A percentile compares a stretch with the other conserved stretches of the same genome.
Evolutionary conservation across 805 yeast genomes (phyloP).

Genomic region (Debaryomyces castellii): DNA sequence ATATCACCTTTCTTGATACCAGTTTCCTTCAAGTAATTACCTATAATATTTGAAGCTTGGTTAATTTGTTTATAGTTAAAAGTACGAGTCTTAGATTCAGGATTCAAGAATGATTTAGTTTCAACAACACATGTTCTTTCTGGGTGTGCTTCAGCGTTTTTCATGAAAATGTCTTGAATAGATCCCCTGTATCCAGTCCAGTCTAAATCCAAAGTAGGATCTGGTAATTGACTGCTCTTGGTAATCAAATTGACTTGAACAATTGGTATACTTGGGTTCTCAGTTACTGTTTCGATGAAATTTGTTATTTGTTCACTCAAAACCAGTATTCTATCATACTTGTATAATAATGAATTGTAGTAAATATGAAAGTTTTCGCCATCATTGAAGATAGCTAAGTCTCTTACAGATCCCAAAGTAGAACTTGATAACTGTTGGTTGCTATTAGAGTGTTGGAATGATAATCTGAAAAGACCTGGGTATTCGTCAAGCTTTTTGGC

Average conservation of each 20-base stretch:
- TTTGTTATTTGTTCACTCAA: slow-evolving; percentile 72
- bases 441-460: slow-evolving; percentile 49
- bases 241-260: slow-evolving; percentile 72
- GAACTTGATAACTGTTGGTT: slow-evolving; percentile 45
- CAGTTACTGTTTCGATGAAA: slow-evolving; percentile 40
- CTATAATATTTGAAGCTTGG: slow-evolving; percentile 90
- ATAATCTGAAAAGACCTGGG: slow-evolving; percentile 64
- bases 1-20: slow-evolving; percentile 92
- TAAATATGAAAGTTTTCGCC: slow-evolving; percentile 42
- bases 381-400: slow-evolving; percentile 52
- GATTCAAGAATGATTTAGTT: slow-evolving; percentile 68
- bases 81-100: slow-evolving; percentile 56
- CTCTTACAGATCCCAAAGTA: slow-evolving; percentile 58
- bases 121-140: slow-evolving; percentile 90
- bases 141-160: slow-evolving; percentile 81
- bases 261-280: slow-evolving; percentile 41
- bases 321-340: slow-evolving; percentile 63
- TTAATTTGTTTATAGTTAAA: slow-evolving; percentile 88
- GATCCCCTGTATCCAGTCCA: slow-evolving; percentile 94
- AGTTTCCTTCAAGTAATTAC: slow-evolving; percentile 75
- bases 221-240: slow-evolving; percentile 63
- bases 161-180: slow-evolving; percentile 91
- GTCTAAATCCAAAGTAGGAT: slow-evolving; percentile 82
- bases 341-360: slow-evolving; percentile 78
- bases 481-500: slow-evolving; percentile 51